Evolutionary conservation across 2,329 filamentous ascomycete genomes (phyloP), one percentile per base, ranked within the genome.

Genomic region (Stromatinia cepivora): DNA sequence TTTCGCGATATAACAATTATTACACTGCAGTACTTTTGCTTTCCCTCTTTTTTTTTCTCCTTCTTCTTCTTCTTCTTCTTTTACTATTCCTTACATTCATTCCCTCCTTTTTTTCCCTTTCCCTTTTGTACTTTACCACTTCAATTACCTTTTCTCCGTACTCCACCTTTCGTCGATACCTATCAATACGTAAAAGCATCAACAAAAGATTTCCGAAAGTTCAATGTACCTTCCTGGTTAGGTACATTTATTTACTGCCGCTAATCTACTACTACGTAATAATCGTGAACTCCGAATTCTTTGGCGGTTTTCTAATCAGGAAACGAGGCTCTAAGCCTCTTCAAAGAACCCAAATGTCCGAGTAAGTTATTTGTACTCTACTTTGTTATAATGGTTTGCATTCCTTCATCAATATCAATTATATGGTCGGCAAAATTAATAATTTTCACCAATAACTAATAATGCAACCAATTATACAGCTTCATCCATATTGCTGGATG

Each of bases 401-500:
- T 63, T 25, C 59, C 22, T 50, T n/a, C 61, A 58, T 58, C 36
- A 39, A 57, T 57, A 11, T 22, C 31, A 25, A 11, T 34, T 50
- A 15, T 6, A 63, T 50, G 42, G 6, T 50, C 45, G 34, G 28
- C 28, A 25, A 25, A 15, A 50, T 46, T 45, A 13, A 61, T n/a
- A n/a, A 36, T 22, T 36, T 4, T 31, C 28, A 34, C 34, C 52
- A 42, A 39, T 17, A 39, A 54, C 59, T 69, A 56, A 69, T 64
- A 64, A 65, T 69, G 36, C 39, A 36, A 48, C 11, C 46, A 46
- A 56, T 65, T n/a, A 5, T 61, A 36, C 75, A 87, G 85, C 79
- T 84, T 87, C 78, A 83, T 86, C 70, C 82, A 83, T 72, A 81
- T 85, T 71, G 81, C 83, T 73, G 67, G 50, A 25, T 87, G 74